A percentile compares a stretch with the other conserved stretches of the same genome.
These are phyloP conservation scores for Ustilago tritici DNA, from an alignment of 1,284 basidiomycete genomes.

Conservation along the genomic window DNA sequence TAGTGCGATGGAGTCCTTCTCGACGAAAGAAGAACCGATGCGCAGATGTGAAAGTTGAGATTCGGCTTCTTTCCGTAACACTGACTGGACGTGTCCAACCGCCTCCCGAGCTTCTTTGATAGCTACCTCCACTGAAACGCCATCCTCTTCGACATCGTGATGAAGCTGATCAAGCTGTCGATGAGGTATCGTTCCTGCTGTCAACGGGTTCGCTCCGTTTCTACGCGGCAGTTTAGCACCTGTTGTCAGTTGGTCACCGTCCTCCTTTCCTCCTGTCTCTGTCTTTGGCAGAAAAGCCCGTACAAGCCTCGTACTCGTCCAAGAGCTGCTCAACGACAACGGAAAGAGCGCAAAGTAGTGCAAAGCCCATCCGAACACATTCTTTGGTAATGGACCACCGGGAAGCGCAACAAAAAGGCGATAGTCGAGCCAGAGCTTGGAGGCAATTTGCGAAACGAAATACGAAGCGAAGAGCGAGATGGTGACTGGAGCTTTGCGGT, in stretches of 20 bases:
- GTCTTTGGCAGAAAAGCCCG: conserved; percentile 12
- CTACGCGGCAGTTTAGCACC: conserved; percentile 18
- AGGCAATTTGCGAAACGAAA: conserved; percentile 30
- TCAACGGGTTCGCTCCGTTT: conserved; percentile 20
- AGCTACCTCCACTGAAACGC: not conserved
- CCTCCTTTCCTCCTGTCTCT: not conserved
- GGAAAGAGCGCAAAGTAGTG: conserved; percentile 42
- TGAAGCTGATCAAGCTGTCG: conserved; percentile 43
- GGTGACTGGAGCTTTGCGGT: conserved; percentile 37
- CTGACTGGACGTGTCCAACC: conserved; percentile 5
- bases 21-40: conserved; percentile 22
- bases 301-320: conserved; percentile 21
- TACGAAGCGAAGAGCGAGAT: conserved; percentile 37
- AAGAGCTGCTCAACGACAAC: conserved; percentile 22
- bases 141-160: not conserved
- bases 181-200: conserved; percentile 36
- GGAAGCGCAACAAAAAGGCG: conserved; percentile 40
- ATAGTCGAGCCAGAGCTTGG: conserved; percentile 38
- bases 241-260: conserved; percentile 16
- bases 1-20: conserved; percentile 27
- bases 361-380: conserved; percentile 44
- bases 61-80: conserved; percentile 11
- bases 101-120: conserved; percentile 18
- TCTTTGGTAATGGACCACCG: conserved; percentile 44
- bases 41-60: conserved; percentile 36